These are phyloP conservation scores for Ottelia alismoides DNA, from an alignment of 106 monocot genomes.

Conservation along the genomic window DNA sequence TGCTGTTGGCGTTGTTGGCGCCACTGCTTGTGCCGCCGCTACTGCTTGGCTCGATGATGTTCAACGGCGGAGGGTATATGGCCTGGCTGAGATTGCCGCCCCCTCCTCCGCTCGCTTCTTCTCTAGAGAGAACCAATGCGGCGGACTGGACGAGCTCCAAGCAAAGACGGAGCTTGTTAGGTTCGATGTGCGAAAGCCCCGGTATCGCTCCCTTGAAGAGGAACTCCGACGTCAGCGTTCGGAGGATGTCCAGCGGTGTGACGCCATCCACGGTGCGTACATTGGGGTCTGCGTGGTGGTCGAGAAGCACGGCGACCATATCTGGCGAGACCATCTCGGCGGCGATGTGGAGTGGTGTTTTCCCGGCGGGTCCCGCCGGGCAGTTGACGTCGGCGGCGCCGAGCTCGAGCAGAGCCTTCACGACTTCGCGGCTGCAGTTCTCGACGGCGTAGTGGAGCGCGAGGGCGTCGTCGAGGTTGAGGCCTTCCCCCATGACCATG, in stretches of 20 bases:
- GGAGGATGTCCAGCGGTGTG: slow-evolving; percentile 78
- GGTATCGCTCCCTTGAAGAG: slow-evolving; percentile 89
- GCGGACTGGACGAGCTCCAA: slow-evolving; percentile 89
- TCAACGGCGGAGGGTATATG: slow-evolving; percentile 24
- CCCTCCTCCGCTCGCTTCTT: slow-evolving; percentile 27
- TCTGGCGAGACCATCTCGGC: slow-evolving; percentile 92
- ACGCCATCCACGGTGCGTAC: slow-evolving; percentile 66
- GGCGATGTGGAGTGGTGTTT: slow-evolving; percentile 80
- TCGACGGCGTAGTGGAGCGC: slow-evolving; percentile 91
- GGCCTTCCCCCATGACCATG: slow-evolving; percentile 96
- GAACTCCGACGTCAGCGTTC: slow-evolving; percentile 81
- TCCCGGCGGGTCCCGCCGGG: slow-evolving; percentile 61
- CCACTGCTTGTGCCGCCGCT: slow-evolving; percentile 18
- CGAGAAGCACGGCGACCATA: slow-evolving; percentile 91
- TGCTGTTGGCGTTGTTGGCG: slow-evolving; percentile 17
- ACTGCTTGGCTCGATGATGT: slow-evolving; percentile 9
- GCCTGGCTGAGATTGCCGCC: slow-evolving; percentile 8
- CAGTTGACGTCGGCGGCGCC: slow-evolving; percentile 92
- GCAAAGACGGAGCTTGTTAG: slow-evolving; percentile 88
- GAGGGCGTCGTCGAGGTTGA: slow-evolving; percentile 84
- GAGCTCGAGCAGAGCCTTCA: slow-evolving; percentile 86
- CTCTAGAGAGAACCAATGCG: slow-evolving; percentile 54
- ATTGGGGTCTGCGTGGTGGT: slow-evolving; percentile 95
- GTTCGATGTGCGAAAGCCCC: slow-evolving; percentile 76
- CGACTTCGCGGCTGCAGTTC: slow-evolving; percentile 86